Evolutionary conservation across 495 filamentous ascomycete genomes (phyloP), one percentile per base, ranked within the genome.

Genomic region (Penicillium subrubescens): DNA sequence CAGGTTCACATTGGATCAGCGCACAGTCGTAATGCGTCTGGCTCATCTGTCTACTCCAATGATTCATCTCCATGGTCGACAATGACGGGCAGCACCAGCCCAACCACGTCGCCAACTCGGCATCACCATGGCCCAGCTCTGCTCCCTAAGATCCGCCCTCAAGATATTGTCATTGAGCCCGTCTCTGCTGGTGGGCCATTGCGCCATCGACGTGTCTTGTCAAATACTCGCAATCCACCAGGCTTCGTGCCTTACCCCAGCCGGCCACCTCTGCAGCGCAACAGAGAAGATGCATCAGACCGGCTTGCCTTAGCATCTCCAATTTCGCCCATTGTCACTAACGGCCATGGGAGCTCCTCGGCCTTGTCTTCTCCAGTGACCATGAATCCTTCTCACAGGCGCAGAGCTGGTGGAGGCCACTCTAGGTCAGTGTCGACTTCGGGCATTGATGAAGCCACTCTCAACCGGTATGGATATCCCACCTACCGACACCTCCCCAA

Each of bases 91-190:
- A 79, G 84, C 60, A 94, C 91, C 56, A 94, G 90, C 37, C 92
- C 93, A 21, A 81, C 82, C 50, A 78, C 79, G 41, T 91, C 90
- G 29, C 93, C 93, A 59, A 87, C 93, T 67, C 83, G 89, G 27
- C 73, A 81, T 58, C 89, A 93, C 39, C 87, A 91, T 81, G 93
- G 92, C 14, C 92, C 92, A 37, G 80, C 90, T 31, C 84, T 97
- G 57, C 83, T 97, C 31, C 94, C 94, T 62, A 94, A 91, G 82
- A 92, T 96, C 77, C 86, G 93, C 53, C 86, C 86, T 63, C 92
- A 96, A 75, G 93, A 96, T 79, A 89, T 94, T 79, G 81, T 87
- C 57, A 84, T 93, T 62, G 84, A 89, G 63, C 83, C 84, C 15
- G 71, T 77, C 23, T 78, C 79, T 53, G 60, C 70, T 29, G 66